phyloP scores from a whole-genome alignment of 495 filamentous ascomycete species.

The Annulohypoxylon stygium region DNA sequence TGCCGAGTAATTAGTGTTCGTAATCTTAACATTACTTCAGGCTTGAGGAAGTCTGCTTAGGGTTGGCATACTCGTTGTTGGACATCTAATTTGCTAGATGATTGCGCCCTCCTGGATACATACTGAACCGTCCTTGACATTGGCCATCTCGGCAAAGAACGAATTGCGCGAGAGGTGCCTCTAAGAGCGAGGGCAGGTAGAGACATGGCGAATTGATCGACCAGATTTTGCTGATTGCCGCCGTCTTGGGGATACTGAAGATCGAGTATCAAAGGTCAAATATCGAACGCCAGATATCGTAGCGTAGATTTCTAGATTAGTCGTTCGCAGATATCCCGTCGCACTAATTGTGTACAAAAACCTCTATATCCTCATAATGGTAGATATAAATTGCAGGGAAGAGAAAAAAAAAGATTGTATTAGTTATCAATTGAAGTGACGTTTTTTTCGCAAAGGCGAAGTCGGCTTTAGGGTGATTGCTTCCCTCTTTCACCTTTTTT shows the following conservation, averaged over 20 bases:
- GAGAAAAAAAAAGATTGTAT: neutral
- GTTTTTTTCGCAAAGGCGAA: constrained; percentile 22
- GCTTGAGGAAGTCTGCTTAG: neutral
- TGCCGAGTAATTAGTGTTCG: constrained; percentile 29
- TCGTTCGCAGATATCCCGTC: constrained; percentile 7
- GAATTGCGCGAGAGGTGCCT: constrained; percentile 50
- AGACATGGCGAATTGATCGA: constrained; percentile 38
- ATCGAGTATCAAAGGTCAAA: neutral
- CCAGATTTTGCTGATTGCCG: constrained; percentile 11
- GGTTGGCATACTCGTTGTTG: constrained; percentile 71
- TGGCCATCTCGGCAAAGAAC: constrained; percentile 33
- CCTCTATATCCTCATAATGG: constrained; percentile 36
- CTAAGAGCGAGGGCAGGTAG: constrained; percentile 35
- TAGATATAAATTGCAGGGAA: constrained; percentile 2
- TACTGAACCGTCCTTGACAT: constrained; percentile 42
- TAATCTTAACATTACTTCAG: neutral
- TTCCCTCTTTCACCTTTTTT: constrained; percentile 2
- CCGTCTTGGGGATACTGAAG: neutral
- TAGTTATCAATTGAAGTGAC: neutral
- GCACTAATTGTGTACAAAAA: neutral
- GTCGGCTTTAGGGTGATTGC: constrained; percentile 29
- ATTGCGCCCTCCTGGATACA: constrained; percentile 58
- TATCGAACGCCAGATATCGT: neutral
- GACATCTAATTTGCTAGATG: constrained; percentile 66
- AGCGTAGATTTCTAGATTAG: constrained; percentile 7